Conservation (phyloP, 148 eudicot genomes). For the Arctostaphylos glauca region DNA sequence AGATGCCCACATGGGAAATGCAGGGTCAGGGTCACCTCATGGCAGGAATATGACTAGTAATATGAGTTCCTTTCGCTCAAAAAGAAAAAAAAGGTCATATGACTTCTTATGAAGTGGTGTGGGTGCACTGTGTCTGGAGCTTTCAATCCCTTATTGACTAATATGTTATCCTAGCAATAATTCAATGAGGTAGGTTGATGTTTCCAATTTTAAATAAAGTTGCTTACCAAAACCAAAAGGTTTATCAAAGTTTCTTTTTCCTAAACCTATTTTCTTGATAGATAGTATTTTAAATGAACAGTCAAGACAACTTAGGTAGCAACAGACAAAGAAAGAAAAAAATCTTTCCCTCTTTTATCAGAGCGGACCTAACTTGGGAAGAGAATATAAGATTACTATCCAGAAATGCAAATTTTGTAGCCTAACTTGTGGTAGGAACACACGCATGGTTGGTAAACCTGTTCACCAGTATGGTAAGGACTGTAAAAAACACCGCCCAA, state of each 20-base stretch:
- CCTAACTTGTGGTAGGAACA: not conserved
- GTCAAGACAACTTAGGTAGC: not conserved
- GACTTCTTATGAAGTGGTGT: not conserved
- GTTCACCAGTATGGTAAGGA: not conserved
- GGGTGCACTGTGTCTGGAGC: not conserved
- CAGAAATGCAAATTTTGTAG: not conserved
- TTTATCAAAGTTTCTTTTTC: not conserved
- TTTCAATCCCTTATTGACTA: not conserved
- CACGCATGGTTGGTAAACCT: not conserved
- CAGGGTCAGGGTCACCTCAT: not conserved
- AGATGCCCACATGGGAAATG: slow-evolving; percentile 20
- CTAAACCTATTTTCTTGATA: not conserved
- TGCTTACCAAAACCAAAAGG: not conserved
- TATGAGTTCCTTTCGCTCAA: not conserved
- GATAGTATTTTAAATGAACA: not conserved
- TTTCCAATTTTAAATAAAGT: slow-evolving; percentile 11
- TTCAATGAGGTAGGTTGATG: slow-evolving; percentile 4
- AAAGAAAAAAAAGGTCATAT: not conserved
- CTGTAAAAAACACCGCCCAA: not conserved
- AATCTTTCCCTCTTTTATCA: not conserved
- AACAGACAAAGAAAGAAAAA: not conserved
- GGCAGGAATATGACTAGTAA: not conserved
- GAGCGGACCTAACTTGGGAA: not conserved
- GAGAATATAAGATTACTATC: not conserved
- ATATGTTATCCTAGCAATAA: not conserved